Base-by-base conservation (phyloP, 176 grass and related monocot species). In the Carex kokanica region DNA sequence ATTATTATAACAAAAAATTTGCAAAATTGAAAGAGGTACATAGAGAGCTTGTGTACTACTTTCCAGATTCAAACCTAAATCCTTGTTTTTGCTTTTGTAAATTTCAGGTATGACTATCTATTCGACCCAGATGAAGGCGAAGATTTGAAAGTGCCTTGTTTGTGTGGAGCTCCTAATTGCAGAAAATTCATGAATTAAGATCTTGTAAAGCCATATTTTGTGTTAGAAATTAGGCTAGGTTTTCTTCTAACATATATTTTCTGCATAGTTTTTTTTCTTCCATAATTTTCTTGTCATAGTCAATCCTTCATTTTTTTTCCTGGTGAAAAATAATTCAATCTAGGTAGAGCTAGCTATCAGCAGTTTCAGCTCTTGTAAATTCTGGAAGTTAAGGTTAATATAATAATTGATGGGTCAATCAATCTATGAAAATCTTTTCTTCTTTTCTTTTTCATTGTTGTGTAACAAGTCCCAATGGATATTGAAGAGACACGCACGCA, bases 121-220 rank as follows among this genome's bases (percentile, higher is more conserved):
- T 98, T 98, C 83, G 96, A 98, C 71, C 91, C 96, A 80, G 96
- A 98, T 67, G 96, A 98, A 89, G 91, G 92, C 57, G 96, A 98
- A 23, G 96, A 95, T 58, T 89, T 85, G 80, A 98, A 94, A 88
- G 95, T 98, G 40, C 95, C 95, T 36, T 98, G 95, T 84, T 86
- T 93, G 73, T 98, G 93, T 79, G 87, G 93, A 85, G 90, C 96
- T 78, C 70, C 91, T 72, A 88, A 90, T 87, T 95, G 96, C 81
- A 90, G 96, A 11, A 98, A 98, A 91, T 98, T 90, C 83, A 93
- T 98, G 96, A 98, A 98, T 85, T 98, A 93, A 79, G 40, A 90
- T 75, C 72, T 74, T 83, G 73, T 88, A 88, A 68, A 91, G 79
- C 68, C 59, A 73, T 74, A 60, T 74, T 36, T n/a, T n/a, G 32